Conservation (phyloP, 192 early-diverging fungal species). For the Physocladia obscura region DNA sequence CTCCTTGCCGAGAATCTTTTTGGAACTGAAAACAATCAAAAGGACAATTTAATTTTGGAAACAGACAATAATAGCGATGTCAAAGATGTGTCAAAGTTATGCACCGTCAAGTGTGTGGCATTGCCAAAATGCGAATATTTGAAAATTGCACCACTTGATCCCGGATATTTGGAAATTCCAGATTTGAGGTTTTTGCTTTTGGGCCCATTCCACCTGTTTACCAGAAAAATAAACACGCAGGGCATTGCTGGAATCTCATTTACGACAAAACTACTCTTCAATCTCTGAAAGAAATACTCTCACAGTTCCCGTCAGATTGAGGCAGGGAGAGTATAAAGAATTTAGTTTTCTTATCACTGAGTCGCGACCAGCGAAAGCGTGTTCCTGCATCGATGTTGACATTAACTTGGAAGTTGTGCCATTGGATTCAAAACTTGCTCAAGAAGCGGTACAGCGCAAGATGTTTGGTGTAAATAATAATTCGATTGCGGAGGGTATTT, state of each 20-base stretch:
- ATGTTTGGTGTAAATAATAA: background rate
- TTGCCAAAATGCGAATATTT: constrained; percentile 27
- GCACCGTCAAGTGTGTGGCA: background rate
- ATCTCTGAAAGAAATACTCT: constrained; percentile 10
- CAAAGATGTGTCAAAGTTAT: background rate
- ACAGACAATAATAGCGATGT: too few species aligned
- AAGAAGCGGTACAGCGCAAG: constrained; percentile 16
- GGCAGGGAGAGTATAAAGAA: background rate
- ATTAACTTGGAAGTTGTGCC: constrained; percentile 27
- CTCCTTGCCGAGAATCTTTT: background rate
- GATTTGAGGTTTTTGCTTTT: constrained; percentile 11
- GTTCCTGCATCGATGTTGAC: constrained; percentile 30
- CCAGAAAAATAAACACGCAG: too few species aligned
- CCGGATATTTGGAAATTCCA: constrained; percentile 21
- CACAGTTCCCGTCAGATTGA: background rate
- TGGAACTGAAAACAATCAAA: background rate
- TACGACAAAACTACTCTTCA: constrained; percentile 14
- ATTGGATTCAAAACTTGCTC: constrained; percentile 10
- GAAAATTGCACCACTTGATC: constrained; percentile 16
- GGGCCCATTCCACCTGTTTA: background rate
- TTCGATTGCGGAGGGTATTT: too few species aligned
- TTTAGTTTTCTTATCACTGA: constrained; percentile 22
- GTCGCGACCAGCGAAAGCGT: background rate
- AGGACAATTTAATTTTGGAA: background rate
- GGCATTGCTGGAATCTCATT: constrained; percentile 24